A percentile compares a stretch with the other conserved stretches of the same genome.
Conservation (phyloP, 805 yeast species). For the Ogataea parapolymorpha region DNA sequence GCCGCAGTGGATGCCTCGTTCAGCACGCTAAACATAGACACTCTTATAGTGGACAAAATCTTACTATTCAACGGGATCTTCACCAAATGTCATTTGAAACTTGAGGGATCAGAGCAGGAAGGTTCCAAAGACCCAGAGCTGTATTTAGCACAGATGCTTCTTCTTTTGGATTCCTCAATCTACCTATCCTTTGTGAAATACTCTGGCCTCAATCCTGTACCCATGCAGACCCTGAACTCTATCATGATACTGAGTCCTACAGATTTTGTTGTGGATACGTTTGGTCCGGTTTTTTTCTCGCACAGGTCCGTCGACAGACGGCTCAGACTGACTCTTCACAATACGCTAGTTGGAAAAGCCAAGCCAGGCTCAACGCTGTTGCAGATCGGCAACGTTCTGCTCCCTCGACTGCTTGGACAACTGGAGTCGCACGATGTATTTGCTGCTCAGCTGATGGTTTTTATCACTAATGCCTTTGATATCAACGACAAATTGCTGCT, state of each 20-base stretch:
- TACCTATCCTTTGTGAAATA: slow-evolving; percentile 13
- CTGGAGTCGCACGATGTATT: slow-evolving; percentile 23
- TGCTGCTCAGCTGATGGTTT: slow-evolving; percentile 22
- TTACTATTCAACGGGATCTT: slow-evolving; percentile 16
- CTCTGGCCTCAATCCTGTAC: slow-evolving; percentile 13
- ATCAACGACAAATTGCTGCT: slow-evolving; percentile 30
- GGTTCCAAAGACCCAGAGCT: slow-evolving; percentile 1
- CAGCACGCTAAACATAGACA: slow-evolving; percentile 4
- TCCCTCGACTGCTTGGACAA: slow-evolving; percentile 20
- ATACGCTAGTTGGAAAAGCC: slow-evolving; percentile 28
- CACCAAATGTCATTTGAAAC: slow-evolving; percentile 5
- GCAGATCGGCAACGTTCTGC: slow-evolving; percentile 27
- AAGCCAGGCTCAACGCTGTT: slow-evolving; percentile 33
- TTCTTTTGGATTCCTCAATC: slow-evolving; percentile 25
- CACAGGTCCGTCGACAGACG: slow-evolving; percentile 13
- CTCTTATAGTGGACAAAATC: slow-evolving; percentile 9
- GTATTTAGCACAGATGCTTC: slow-evolving; percentile 9
- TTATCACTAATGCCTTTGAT: slow-evolving; percentile 27
- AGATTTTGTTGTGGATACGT: slow-evolving; percentile 20
- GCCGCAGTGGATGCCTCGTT: background rate
- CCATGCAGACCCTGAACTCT: slow-evolving; percentile 28
- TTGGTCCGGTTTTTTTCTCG: slow-evolving; percentile 22
- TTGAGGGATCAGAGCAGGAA: slow-evolving; percentile 2
- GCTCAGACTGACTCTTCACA: slow-evolving; percentile 22
- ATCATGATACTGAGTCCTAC: slow-evolving; percentile 21